Evolutionary conservation across 768 basidiomycete species (phyloP).

Genomic region (Multifurca ochricompacta): DNA sequence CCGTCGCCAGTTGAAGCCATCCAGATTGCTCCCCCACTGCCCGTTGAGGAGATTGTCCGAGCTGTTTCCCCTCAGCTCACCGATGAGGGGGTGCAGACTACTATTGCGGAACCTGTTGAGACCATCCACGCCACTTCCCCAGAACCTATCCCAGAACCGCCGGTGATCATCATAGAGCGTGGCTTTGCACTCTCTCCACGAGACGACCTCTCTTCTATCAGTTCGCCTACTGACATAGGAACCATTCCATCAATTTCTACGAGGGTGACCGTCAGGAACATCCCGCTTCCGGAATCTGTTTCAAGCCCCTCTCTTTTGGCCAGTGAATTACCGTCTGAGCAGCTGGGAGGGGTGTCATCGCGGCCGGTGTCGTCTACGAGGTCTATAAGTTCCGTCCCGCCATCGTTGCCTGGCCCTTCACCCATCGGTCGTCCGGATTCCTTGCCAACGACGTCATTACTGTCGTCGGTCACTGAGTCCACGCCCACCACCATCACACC

Average conservation of each 20-base stretch:
- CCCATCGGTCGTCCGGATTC: conserved; percentile 23
- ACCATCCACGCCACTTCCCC: neutral
- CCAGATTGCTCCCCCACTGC: neutral
- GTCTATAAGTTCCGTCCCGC: neutral
- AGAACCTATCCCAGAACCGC: neutral
- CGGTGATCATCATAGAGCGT: neutral
- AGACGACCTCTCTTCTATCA: neutral
- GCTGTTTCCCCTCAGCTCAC: neutral
- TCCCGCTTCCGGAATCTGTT: neutral
- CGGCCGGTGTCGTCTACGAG: conserved; percentile 2
- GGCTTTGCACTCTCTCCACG: neutral
- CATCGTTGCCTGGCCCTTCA: conserved; percentile 23
- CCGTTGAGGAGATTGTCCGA: neutral
- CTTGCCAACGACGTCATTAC: conserved; percentile 22
- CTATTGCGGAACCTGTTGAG: neutral
- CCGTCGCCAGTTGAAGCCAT: neutral
- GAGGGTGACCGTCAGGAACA: neutral
- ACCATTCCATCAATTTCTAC: neutral
- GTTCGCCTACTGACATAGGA: conserved; percentile 1
- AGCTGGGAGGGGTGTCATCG: neutral
- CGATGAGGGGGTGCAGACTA: neutral
- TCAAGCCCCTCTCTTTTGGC: conserved; percentile 12
- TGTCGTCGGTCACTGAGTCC: conserved; percentile 15
- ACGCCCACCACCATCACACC: conserved; percentile 16
- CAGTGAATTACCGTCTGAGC: neutral